These are phyloP conservation scores for Diutina neorugosa DNA, from an alignment of 1,139 yeast genomes.

Conservation along the genomic window DNA sequence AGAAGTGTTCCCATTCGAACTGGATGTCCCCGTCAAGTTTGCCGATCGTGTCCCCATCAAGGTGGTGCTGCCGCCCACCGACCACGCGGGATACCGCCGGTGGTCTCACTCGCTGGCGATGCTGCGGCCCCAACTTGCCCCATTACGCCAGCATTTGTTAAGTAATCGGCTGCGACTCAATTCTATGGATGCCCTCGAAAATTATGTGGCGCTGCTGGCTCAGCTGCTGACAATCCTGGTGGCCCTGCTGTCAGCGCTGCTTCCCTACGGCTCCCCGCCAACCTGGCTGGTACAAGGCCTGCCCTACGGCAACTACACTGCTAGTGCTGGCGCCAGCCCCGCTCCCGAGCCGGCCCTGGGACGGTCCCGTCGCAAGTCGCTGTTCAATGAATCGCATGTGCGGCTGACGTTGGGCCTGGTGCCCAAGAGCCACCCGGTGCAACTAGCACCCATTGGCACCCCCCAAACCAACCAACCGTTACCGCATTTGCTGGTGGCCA, in stretches of 20 bases:
- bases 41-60: constrained; percentile 34
- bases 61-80: constrained; percentile 23
- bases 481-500: constrained; percentile 4
- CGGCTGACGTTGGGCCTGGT: constrained; percentile 27
- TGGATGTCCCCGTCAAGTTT: constrained; percentile 13
- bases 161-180: constrained; percentile 28
- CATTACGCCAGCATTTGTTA: constrained; percentile 21
- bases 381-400: constrained; percentile 33
- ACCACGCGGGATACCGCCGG: constrained; percentile 13
- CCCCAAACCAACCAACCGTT: constrained; percentile 2
- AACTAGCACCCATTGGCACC: background rate
- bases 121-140: constrained; percentile 14
- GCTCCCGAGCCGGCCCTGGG: background rate
- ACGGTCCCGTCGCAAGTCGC: constrained; percentile 25
- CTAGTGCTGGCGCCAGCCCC: background rate
- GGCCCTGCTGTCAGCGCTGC: constrained; percentile 16
- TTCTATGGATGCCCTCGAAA: constrained; percentile 28
- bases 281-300: background rate
- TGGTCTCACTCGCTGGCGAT: constrained; percentile 6
- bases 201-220: constrained; percentile 29
- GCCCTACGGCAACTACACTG: constrained; percentile 3
- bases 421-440: constrained; percentile 10
- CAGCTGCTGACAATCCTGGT: constrained; percentile 25
- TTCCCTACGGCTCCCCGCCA: background rate
- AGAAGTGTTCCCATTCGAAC: constrained; percentile 1